Base-by-base conservation (phyloP, 306 rosid species). In the Citrullus colocynthis region DNA sequence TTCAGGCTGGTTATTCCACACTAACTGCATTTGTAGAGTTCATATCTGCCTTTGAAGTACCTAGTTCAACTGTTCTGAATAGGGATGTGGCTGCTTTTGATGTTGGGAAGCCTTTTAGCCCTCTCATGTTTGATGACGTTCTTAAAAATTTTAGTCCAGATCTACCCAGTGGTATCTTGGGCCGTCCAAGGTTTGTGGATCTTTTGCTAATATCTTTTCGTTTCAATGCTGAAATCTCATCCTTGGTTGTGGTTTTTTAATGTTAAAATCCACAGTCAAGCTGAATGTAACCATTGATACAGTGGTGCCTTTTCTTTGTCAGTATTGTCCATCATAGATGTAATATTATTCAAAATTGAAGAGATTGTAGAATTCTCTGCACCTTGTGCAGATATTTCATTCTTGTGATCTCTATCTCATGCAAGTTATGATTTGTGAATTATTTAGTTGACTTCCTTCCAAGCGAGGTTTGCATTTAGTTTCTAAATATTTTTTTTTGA, bases 141-240 rank as follows among this genome's bases (percentile, higher is more conserved):
- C 84, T 96, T 20, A 88, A 89, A 79, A 83, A 54, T 9, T 92
- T 96, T 82, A 85, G 96, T 41, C 97, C 98, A 2, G 98, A 92
- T 80, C 81, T 96, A 76, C 83, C 90, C 64, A 82, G 87, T 69
- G 83, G 86, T 82, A 80, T 89, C 55, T 84, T 89, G 24, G 91
- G 99, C 82, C 86, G 98, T 82, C 93, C 96, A 86, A 96, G 99
- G 99, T 96, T 83, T 85, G 91, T 87, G 51, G 69, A 24, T 32
- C 24, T 44, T 59, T 21, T 75, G 42, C 60, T 10, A 17, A 42
- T 52, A 54, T 67, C n/a, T 28, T 64, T 64, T 49, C 48, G 49
- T 52, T 52, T 81, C 64, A 30, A 16, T 70, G 30, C 56, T 24
- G 15, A 16, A 13, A 28, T 44, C 37, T 48, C 1, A 13, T 71